These are phyloP conservation scores for Hypoxylon trugodes DNA, from an alignment of 495 filamentous ascomycete genomes.

Conservation along the genomic window DNA sequence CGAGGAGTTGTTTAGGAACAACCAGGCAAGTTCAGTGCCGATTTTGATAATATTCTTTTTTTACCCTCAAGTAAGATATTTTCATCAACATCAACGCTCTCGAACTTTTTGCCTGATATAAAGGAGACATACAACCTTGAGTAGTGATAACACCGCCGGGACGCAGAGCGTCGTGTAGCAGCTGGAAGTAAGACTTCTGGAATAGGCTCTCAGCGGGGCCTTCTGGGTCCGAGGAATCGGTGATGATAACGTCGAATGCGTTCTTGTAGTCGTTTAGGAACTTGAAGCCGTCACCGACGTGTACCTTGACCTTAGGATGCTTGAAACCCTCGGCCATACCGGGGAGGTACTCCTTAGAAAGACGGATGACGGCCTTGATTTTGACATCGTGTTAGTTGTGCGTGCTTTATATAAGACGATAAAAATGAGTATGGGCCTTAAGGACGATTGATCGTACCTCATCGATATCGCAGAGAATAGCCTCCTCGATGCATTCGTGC, in stretches of 20 bases:
- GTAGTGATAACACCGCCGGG: conserved; percentile 99
- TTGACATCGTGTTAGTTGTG: conserved; percentile 17
- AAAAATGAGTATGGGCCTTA: background rate
- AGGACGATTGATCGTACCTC: conserved; percentile 76
- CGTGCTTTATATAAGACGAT: background rate
- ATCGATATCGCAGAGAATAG: conserved; percentile 97
- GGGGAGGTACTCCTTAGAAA: conserved; percentile 97
- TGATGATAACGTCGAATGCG: conserved; percentile 99
- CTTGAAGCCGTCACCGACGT: conserved; percentile 97
- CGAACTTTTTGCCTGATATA: conserved; percentile 48
- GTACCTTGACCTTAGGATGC: conserved; percentile 88
- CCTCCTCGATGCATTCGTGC: conserved; percentile 92
- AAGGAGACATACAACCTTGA: conserved; percentile 98
- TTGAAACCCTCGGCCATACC: conserved; percentile 92
- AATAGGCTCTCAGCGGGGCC: conserved; percentile 95
- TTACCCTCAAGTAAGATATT: too few relatives aligned
- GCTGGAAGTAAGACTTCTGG: conserved; percentile 98
- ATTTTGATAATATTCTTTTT: too few relatives aligned
- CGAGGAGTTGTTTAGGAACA: conserved; percentile 38
- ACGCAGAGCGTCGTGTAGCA: conserved; percentile 84
- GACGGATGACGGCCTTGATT: conserved; percentile 87
- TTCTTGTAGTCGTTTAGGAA: conserved; percentile 93
- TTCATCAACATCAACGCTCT: conserved; percentile 35
- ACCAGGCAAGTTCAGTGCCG: conserved; percentile 43
- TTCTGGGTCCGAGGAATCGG: conserved; percentile 96